Conservation (phyloP, 148 eudicot genomes). For the Cornus controversa region DNA sequence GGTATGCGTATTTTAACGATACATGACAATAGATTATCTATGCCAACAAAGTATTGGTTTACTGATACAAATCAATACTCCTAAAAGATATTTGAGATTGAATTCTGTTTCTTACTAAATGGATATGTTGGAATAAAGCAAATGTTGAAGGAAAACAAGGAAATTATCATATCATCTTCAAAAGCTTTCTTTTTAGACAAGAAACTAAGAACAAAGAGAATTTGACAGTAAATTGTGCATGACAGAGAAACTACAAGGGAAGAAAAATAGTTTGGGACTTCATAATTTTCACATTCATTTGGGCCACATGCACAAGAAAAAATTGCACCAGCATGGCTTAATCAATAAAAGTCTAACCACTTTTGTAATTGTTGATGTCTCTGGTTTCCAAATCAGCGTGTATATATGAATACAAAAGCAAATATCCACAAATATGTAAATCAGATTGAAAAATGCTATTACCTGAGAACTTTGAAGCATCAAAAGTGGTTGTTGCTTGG, state of each 20-base stretch:
- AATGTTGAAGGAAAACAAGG: not conserved
- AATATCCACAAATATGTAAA: not conserved
- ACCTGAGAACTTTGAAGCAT: slow-evolving; percentile 92
- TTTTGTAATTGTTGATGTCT: not conserved
- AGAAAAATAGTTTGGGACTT: not conserved
- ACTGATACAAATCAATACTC: not conserved
- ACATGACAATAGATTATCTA: not conserved
- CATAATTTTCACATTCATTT: not conserved
- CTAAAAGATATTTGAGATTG: not conserved
- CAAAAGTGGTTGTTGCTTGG: slow-evolving; percentile 72
- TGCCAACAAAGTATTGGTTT: not conserved
- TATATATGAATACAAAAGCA: not conserved
- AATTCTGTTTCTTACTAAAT: not conserved
- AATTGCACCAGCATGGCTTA: not conserved
- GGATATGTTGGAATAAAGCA: too few relatives aligned
- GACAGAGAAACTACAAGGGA: not conserved
- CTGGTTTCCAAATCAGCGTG: not conserved
- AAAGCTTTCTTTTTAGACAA: not conserved
- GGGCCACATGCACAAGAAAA: not conserved
- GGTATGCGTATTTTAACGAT: not conserved
- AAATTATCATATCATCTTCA: not conserved
- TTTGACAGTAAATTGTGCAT: not conserved
- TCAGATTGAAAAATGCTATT: not conserved
- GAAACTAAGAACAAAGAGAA: too few relatives aligned
- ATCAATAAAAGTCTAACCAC: not conserved